Evolutionary conservation across 768 basidiomycete species (phyloP), one percentile per base, ranked within the genome.

Genomic region (Panaeolus cyanescens): DNA sequence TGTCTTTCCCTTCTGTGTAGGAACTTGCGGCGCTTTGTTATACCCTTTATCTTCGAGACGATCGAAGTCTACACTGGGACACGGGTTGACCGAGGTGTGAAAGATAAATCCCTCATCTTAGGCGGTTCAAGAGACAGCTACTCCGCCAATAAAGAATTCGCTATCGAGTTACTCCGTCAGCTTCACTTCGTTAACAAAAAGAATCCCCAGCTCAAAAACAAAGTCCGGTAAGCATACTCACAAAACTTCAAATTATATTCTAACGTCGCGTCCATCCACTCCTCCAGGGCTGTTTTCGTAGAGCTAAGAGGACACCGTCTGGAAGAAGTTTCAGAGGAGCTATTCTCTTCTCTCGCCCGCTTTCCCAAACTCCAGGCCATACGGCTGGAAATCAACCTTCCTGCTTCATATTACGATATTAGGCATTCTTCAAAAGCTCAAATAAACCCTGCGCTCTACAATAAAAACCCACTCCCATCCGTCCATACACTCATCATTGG

Each of bases 161-260:
- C 54, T 12, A 20, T 39, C 22, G 59, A 60, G 19, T 42, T 60
- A 15, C 10, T 60, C n/a, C 54, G 54, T n/a, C 59, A 60, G n/a
- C 54, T 59, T 22, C 22, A 59, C 8, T 33, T 59, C 3, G 58
- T 59, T 17, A 59, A 39, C 5, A 39, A 30, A 4, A 42, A 59
- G 22, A 20, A 59, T 17, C 58, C 58, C 17, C 5, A 20, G 5
- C 58, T 59, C 58, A 50, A 15, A 50, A n/a, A 4, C 10, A 25
- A 50, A 12, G 58, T 53, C n/a, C 58, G 53, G 34, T 25, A 53
- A n/a, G 42, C 33, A 10, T 15, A 17, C 42, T 19, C 9, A 25
- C 9, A 13, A 15, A 50, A 28, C 25, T 4, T 1, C n/a, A 50
- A n/a, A n/a, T n/a, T n/a, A 9, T 33, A 5, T 17, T 5, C 7